Evolutionary conservation across 495 filamentous ascomycete genomes (phyloP).

Genomic region (Xanthoparmelia taractica): DNA sequence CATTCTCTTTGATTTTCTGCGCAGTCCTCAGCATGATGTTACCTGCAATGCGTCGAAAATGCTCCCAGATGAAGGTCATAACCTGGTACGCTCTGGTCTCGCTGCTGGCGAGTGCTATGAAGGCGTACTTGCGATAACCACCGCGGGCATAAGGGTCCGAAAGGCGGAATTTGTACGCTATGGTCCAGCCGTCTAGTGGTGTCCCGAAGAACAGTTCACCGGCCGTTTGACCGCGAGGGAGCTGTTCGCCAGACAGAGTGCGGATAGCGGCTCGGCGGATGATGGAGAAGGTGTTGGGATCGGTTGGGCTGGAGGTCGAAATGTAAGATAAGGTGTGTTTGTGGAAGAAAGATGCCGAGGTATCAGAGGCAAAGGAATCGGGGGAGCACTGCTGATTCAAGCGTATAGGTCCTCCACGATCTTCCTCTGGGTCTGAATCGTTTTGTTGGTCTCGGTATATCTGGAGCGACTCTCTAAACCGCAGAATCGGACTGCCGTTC

Average conservation of each 20-base stretch:
- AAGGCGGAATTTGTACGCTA: constrained; percentile 86
- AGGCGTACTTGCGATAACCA: constrained; percentile 75
- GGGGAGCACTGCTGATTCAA: constrained; percentile 24
- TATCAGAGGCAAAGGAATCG: constrained; percentile 32
- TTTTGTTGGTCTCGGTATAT: constrained; percentile 39
- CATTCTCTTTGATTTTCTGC: constrained; percentile 5
- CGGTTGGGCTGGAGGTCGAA: constrained; percentile 70
- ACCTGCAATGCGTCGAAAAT: constrained; percentile 69
- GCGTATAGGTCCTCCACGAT: constrained; percentile 29
- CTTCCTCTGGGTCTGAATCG: constrained; percentile 34
- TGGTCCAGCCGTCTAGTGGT: constrained; percentile 72
- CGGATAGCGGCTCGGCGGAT: constrained; percentile 79
- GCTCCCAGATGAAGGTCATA: constrained; percentile 62
- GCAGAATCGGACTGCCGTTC: constrained; percentile 51
- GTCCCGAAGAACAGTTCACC: constrained; percentile 87
- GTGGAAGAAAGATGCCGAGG: constrained; percentile 50
- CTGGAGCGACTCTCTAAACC: constrained; percentile 44
- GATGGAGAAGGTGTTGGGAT: constrained; percentile 70
- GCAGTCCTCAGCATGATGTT: constrained; percentile 63
- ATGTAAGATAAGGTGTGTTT: constrained; percentile 80
- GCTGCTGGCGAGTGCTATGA: constrained; percentile 68
- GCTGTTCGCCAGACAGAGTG: constrained; percentile 75
- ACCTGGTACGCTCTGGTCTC: constrained; percentile 68
- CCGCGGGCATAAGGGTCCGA: constrained; percentile 83
- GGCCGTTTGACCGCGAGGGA: constrained; percentile 65